Percentiles rank a stretch among this genome's conserved stretches.
phyloP scores from a whole-genome alignment of 2,329 filamentous ascomycete species.

The Xylariales sp. region DNA sequence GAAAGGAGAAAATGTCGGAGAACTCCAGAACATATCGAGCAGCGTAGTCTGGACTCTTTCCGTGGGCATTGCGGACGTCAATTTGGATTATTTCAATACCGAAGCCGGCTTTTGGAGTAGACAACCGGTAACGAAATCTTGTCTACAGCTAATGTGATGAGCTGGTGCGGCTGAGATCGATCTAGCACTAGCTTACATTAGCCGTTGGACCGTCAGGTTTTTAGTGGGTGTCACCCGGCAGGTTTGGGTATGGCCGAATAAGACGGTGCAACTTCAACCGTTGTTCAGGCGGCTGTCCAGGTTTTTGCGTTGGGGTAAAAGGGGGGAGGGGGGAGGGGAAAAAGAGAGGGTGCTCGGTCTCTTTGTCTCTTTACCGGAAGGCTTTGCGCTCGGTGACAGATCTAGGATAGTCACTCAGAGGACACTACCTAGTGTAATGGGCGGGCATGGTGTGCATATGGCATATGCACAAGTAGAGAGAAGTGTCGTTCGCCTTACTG shows the following conservation, averaged over 20 bases:
- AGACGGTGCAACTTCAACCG: constrained; percentile 34
- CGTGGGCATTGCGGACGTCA: neutral
- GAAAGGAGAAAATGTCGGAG: neutral
- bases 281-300: neutral
- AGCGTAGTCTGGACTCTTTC: neutral
- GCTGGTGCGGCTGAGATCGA: constrained; percentile 30
- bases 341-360: neutral
- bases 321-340: neutral
- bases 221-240: constrained; percentile 4
- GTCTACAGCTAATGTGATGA: neutral
- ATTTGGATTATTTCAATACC: neutral
- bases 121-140: neutral
- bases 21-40: neutral
- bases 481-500: too few species aligned
- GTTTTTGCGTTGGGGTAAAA: neutral
- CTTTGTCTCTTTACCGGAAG: neutral
- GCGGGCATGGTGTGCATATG: neutral
- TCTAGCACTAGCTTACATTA: constrained; percentile 20
- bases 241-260: constrained; percentile 29
- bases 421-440: neutral
- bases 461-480: too few species aligned
- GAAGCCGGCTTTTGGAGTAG: too few species aligned
- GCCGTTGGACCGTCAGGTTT: neutral
- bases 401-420: constrained; percentile 10
- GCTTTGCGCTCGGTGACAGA: constrained; percentile 24